Evolutionary conservation across 2,329 filamentous ascomycete species (phyloP).

Genomic region (Colletotrichum sp.): DNA sequence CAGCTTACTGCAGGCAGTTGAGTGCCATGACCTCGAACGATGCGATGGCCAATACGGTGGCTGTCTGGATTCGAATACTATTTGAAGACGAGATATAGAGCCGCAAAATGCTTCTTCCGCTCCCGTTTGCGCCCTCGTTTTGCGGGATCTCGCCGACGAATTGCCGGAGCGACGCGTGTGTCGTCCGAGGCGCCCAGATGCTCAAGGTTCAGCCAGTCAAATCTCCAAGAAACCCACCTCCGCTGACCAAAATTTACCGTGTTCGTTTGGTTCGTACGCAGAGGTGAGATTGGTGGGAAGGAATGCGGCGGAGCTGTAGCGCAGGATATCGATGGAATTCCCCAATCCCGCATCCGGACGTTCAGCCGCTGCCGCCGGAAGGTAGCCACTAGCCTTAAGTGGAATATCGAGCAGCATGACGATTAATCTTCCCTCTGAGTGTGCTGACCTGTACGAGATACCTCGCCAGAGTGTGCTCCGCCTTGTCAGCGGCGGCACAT

Average conservation of each 20-base stretch:
- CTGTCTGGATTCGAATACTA: neutral
- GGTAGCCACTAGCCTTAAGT: neutral
- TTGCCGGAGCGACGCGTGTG: neutral
- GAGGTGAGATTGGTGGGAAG: neutral
- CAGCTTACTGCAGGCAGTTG: neutral
- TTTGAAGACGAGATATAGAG: neutral
- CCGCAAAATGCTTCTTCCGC: neutral
- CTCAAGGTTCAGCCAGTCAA: neutral
- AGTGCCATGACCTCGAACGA: neutral
- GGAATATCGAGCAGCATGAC: neutral
- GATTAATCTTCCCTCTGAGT: neutral
- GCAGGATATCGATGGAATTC: neutral
- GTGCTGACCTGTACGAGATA: neutral
- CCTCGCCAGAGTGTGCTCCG: neutral
- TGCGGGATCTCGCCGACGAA: neutral
- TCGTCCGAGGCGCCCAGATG: neutral
- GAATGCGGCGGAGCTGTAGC: neutral
- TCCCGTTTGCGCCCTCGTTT: neutral
- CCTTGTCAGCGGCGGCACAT: neutral
- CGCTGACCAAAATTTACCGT: neutral
- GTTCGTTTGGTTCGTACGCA: neutral
- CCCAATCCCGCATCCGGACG: neutral
- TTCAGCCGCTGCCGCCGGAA: neutral
- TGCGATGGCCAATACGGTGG: neutral
- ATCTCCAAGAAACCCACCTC: neutral